Evolutionary conservation across 345 rosid genomes (phyloP), one percentile per base, ranked within the genome.

Genomic region (Pseudoturritis turrita): DNA sequence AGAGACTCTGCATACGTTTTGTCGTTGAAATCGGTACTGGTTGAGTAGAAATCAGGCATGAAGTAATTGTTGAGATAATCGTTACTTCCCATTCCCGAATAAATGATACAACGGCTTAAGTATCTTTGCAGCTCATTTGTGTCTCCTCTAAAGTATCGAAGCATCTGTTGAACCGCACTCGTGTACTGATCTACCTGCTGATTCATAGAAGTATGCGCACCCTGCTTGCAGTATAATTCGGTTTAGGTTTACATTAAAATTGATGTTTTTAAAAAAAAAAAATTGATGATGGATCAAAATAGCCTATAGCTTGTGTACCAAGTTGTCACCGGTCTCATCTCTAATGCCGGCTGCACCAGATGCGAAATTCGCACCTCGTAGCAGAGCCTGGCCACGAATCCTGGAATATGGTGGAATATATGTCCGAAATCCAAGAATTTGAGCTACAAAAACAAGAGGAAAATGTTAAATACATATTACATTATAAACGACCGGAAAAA

Each of bases 261-360:
- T 19, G 23, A 62, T 66, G 17, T 28, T 59, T 59, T 9, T 11
- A 57, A 7, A 10, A 6, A 0, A 57, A 7, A 10, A 6, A 0
- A 5, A 43, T 8, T 29, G 5, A 67, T 21, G 3, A 19, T 14
- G 2, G 61, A 39, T 65, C 2, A 9, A 7, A 26, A 26, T 10
- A 14, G 35, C 1, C 4, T 10, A 25, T 33, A 18, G 31, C 8
- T 35, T 56, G 61, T 36, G 17, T 65, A 90, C 98, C 88, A 94
- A 80, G 77, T 91, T 93, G 35, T 76, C 81, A 39, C 98, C 98
- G 0, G 98, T 94, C 70, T 91, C 96, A 36, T 88, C 95, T 62
- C 93, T 84, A 36, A 94, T 94, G 22, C 98, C 98, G 3, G 97
- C 82, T 36, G 95, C 98, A 14, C 94, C 98, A 3, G 98, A 94